A percentile compares a stretch with the other conserved stretches of the same genome.
Conservation (phyloP, 768 basidiomycete species). For the Amanita exitialis region DNA sequence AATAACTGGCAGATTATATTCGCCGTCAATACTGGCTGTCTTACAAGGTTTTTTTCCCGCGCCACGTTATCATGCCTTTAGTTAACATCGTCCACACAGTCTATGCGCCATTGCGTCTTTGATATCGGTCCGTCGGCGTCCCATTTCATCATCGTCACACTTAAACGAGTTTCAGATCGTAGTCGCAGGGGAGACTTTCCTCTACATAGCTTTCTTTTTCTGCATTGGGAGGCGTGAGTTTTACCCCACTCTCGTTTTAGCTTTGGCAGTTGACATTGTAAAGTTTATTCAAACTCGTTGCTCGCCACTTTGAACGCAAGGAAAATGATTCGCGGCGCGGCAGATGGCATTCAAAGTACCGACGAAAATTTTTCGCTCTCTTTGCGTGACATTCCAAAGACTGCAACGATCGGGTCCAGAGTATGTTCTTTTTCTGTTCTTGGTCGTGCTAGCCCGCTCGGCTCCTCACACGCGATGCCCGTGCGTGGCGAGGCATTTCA, state of each 20-base stretch:
- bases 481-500: background rate
- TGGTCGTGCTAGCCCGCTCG: background rate
- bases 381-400: conserved; percentile 27
- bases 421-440: conserved; percentile 13
- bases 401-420: conserved; percentile 19
- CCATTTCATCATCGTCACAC: background rate
- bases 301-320: conserved; percentile 50
- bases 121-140: conserved; percentile 29
- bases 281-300: conserved; percentile 54
- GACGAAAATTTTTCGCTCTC: conserved; percentile 31
- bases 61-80: background rate
- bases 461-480: conserved; percentile 2
- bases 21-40: conserved; percentile 29
- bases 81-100: conserved; percentile 15
- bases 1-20: conserved; percentile 25
- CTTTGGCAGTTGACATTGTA: background rate
- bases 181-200: conserved; percentile 34
- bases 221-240: conserved; percentile 45
- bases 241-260: background rate
- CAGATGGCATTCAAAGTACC: conserved; percentile 28
- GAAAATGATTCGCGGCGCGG: conserved; percentile 31
- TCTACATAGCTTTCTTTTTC: conserved; percentile 54
- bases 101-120: conserved; percentile 46
- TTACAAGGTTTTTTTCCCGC: conserved; percentile 22
- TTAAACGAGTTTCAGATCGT: conserved; percentile 28